phyloP scores from a whole-genome alignment of 129 eudicot species.

The Artemisia argyi region DNA sequence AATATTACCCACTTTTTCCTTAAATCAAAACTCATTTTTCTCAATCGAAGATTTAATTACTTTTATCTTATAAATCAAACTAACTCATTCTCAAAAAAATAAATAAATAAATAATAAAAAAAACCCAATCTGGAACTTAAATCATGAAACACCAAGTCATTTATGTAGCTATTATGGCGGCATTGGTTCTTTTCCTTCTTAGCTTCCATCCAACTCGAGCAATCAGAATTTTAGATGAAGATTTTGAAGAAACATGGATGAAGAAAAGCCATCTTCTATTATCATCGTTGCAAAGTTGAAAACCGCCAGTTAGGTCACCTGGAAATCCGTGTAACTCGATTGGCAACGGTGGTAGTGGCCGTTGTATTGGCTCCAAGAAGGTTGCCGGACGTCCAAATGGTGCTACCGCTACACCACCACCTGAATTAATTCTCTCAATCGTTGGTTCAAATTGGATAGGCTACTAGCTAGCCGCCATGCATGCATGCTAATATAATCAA shows the following conservation, averaged over 20 bases:
- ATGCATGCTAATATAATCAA: neutral
- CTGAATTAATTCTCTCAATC: neutral
- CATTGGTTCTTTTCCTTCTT: conserved; percentile 13
- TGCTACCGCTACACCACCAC: neutral
- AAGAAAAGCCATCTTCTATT: conserved; percentile 22
- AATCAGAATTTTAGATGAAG: conserved; percentile 35
- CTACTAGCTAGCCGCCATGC: neutral
- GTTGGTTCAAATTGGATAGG: neutral
- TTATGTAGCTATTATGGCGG: conserved; percentile 3
- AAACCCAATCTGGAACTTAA: too few species aligned
- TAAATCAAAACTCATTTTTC: neutral
- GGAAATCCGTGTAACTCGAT: neutral
- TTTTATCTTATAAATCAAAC: neutral
- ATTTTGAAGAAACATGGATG: conserved; percentile 29
- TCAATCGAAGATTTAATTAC: too few species aligned
- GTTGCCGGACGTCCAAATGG: neutral
- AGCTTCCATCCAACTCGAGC: conserved; percentile 21
- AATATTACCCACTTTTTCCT: neutral
- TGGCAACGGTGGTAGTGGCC: conserved; percentile 1
- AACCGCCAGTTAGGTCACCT: neutral
- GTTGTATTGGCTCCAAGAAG: conserved; percentile 5
- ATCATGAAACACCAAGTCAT: neutral
- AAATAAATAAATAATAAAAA: too few species aligned
- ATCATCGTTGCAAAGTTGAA: conserved; percentile 28
- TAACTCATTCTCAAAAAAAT: neutral